A percentile compares a stretch with the other conserved stretches of the same genome.
Conservation (phyloP, 2,329 filamentous ascomycete genomes). For the Setomelanomma holmii region DNA sequence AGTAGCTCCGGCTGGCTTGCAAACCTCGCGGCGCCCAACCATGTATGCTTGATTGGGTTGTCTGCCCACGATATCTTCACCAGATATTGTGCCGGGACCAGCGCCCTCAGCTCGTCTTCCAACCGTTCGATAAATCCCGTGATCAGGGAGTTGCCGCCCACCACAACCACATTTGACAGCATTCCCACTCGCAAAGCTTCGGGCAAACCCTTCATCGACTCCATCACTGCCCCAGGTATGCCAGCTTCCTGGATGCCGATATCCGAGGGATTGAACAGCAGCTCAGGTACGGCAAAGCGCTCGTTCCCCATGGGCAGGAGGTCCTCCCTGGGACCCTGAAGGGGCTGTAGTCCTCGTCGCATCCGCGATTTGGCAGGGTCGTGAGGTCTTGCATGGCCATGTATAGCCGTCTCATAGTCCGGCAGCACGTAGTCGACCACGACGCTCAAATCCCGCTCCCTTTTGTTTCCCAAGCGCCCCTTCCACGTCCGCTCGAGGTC, state of each 20-base stretch:
- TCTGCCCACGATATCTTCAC: constrained; percentile 60
- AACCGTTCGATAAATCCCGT: constrained; percentile 83
- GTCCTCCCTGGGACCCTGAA: constrained; percentile 69
- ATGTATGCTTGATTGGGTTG: constrained; percentile 82
- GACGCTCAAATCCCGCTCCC: constrained; percentile 61
- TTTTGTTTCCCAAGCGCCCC: constrained; percentile 62
- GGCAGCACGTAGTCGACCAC: constrained; percentile 92
- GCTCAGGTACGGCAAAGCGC: constrained; percentile 86
- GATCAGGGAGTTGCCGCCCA: constrained; percentile 84
- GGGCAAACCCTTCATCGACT: constrained; percentile 77
- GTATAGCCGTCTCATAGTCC: constrained; percentile 69
- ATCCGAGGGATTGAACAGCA: constrained; percentile 86
- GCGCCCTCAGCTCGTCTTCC: constrained; percentile 72
- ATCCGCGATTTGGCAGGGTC: constrained; percentile 69
- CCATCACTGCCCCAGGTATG: constrained; percentile 80
- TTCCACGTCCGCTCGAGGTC: constrained; percentile 89
- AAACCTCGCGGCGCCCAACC: constrained; percentile 82
- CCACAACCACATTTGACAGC: constrained; percentile 84
- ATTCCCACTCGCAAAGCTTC: constrained; percentile 84
- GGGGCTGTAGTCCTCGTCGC: constrained; percentile 57
- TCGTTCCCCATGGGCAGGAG: constrained; percentile 89
- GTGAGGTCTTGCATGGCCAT: constrained; percentile 78
- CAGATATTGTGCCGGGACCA: constrained; percentile 41
- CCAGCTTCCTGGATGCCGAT: constrained; percentile 85
- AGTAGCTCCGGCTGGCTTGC: constrained; percentile 72